Conservation (phyloP, 306 rosid species). For the Trichosanthes cucumerina region DNA sequence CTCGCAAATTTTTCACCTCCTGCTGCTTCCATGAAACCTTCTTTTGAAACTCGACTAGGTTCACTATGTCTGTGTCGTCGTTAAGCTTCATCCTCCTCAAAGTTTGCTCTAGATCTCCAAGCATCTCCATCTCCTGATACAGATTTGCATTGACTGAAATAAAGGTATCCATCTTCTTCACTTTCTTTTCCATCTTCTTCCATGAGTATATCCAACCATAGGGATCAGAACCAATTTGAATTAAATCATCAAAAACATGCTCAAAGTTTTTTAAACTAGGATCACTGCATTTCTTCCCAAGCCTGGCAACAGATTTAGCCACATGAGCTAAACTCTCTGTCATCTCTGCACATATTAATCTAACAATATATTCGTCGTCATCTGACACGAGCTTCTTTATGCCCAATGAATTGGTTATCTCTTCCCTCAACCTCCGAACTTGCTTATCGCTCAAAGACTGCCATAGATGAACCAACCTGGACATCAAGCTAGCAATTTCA, state of each 20-base stretch:
- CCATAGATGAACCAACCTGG: slow-evolving; percentile 87
- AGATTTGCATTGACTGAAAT: slow-evolving; percentile 63
- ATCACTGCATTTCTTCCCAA: slow-evolving; percentile 74
- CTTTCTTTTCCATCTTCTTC: slow-evolving; percentile 82
- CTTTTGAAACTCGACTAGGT: slow-evolving; percentile 62
- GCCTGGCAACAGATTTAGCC: slow-evolving; percentile 79
- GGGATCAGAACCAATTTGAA: slow-evolving; percentile 45
- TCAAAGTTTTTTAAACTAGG: slow-evolving; percentile 56
- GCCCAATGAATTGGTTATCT: slow-evolving; percentile 62
- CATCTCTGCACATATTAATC: slow-evolving; percentile 59
- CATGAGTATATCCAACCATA: slow-evolving; percentile 54
- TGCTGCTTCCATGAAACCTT: slow-evolving; percentile 67
- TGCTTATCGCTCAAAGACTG: slow-evolving; percentile 74
- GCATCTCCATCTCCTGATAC: slow-evolving; percentile 92
- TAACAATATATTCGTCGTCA: slow-evolving; percentile 48
- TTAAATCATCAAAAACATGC: slow-evolving; percentile 39
- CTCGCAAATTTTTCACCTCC: slow-evolving; percentile 68
- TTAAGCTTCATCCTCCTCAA: slow-evolving; percentile 62
- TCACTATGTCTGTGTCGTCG: slow-evolving; percentile 32
- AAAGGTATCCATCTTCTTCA: slow-evolving; percentile 82
- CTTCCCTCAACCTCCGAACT: slow-evolving; percentile 59
- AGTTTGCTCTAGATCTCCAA: slow-evolving; percentile 81
- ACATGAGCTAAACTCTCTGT: slow-evolving; percentile 54
- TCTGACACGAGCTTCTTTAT: slow-evolving; percentile 76
- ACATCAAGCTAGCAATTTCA: slow-evolving; percentile 92